These are phyloP conservation scores for Nemania sp. DNA, from an alignment of 2,329 filamentous ascomycete species.

Conservation along the genomic window DNA sequence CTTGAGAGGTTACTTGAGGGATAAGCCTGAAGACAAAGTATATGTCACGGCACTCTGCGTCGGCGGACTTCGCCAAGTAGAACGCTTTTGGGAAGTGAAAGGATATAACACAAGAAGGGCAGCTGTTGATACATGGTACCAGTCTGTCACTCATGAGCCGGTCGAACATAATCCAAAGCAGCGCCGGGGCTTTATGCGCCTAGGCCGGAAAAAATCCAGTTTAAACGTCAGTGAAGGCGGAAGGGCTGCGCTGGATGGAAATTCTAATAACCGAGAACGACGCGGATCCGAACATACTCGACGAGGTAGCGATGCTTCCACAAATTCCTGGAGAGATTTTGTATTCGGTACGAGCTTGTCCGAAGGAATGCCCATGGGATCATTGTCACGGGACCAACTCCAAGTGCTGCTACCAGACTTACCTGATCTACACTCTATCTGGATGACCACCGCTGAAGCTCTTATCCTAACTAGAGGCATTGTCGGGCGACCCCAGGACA, in stretches of 20 bases:
- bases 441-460: conserved; percentile 65
- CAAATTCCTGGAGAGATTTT: conserved; percentile 42
- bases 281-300: conserved; percentile 37
- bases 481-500: conserved; percentile 60
- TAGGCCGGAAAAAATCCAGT: conserved; percentile 63
- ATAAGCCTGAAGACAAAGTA: conserved; percentile 64
- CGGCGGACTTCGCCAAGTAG: conserved; percentile 64
- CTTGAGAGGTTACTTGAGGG: conserved; percentile 64
- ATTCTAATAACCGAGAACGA: conserved; percentile 28
- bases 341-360: conserved; percentile 63
- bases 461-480: conserved; percentile 62
- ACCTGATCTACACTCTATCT: conserved; percentile 62
- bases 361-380: conserved; percentile 64
- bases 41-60: conserved; percentile 63
- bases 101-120: conserved; percentile 64
- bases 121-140: conserved; percentile 64
- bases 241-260: conserved; percentile 22
- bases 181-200: conserved; percentile 54
- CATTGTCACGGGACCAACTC: conserved; percentile 54
- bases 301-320: conserved; percentile 36
- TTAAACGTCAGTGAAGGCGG: conserved; percentile 40
- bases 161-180: conserved; percentile 51
- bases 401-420: conserved; percentile 57
- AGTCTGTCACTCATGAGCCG: conserved; percentile 51
- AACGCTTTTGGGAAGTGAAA: conserved; percentile 67